Conservation (phyloP, 169 alveolate species). For the Toxoplasma gondii region DNA sequence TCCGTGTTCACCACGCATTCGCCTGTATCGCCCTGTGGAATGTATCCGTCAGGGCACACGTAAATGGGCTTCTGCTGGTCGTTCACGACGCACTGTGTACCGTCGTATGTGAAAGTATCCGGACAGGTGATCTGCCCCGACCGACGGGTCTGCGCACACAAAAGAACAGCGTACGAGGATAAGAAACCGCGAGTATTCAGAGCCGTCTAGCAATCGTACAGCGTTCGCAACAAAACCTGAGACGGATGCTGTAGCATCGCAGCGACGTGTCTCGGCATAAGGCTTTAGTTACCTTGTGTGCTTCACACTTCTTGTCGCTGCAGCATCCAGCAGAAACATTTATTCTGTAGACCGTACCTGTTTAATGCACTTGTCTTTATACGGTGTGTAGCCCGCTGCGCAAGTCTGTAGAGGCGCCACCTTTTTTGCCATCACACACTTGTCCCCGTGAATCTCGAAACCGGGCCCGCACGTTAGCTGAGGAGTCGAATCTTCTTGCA, state of each 20-base stretch:
- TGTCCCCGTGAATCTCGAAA: neutral
- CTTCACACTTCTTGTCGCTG: neutral
- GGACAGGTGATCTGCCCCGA: slow-evolving; percentile 40
- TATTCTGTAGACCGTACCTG: neutral
- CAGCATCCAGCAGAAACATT: neutral
- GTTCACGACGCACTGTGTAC: slow-evolving; percentile 37
- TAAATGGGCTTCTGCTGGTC: slow-evolving; percentile 36
- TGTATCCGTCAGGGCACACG: slow-evolving; percentile 38
- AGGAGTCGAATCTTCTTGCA: neutral
- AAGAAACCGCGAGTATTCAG: too few relatives aligned
- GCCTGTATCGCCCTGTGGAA: neutral
- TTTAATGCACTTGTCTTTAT: slow-evolving; percentile 32
- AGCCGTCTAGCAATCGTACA: too few relatives aligned
- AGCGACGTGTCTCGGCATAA: too few relatives aligned
- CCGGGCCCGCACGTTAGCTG: slow-evolving; percentile 13
- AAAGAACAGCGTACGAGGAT: neutral
- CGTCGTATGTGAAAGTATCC: slow-evolving; percentile 12
- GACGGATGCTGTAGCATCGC: too few relatives aligned
- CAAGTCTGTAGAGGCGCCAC: slow-evolving; percentile 37
- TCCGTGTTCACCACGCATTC: neutral
- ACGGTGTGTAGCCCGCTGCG: slow-evolving; percentile 32
- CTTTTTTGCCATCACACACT: slow-evolving; percentile 20
- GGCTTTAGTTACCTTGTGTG: too few relatives aligned
- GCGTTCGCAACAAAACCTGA: too few relatives aligned
- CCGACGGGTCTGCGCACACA: neutral